Evolutionary conservation across 495 filamentous ascomycete species (phyloP).

Genomic region (Evansstolkia leycettana): DNA sequence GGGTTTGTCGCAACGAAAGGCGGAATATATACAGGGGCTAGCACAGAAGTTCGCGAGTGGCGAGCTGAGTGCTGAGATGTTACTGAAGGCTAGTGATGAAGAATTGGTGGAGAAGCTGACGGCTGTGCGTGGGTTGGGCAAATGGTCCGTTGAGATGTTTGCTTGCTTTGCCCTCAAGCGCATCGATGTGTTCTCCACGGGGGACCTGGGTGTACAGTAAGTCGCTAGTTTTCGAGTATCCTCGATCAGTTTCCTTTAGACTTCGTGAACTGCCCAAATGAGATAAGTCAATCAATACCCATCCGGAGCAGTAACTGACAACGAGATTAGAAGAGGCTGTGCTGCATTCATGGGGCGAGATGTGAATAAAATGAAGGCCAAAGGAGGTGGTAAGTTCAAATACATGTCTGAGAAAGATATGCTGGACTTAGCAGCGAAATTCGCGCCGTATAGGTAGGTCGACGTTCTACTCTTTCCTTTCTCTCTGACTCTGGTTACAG

Average conservation of each 20-base stretch:
- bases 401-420: conserved; percentile 94
- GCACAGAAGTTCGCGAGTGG: conserved; percentile 67
- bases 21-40: conserved; percentile 82
- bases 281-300: too few species aligned
- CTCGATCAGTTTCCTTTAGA: too few species aligned
- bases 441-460: conserved; percentile 70
- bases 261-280: too few species aligned
- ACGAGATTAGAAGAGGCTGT: conserved; percentile 57
- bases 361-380: conserved; percentile 69
- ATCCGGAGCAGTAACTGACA: too few species aligned
- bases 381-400: conserved; percentile 85
- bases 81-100: conserved; percentile 69
- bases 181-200: conserved; percentile 84
- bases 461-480: conserved; percentile 16
- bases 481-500: neutral
- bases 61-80: conserved; percentile 60
- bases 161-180: conserved; percentile 83
- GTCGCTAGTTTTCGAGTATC: conserved; percentile 11
- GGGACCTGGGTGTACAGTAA: conserved; percentile 86
- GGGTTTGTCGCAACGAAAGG: conserved; percentile 82
- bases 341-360: conserved; percentile 77
- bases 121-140: conserved; percentile 77
- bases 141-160: conserved; percentile 97
- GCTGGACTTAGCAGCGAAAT: conserved; percentile 67
- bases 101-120: conserved; percentile 70